phyloP scores from a whole-genome alignment of 208 protist species.

The Leptomonas seymouri region DNA sequence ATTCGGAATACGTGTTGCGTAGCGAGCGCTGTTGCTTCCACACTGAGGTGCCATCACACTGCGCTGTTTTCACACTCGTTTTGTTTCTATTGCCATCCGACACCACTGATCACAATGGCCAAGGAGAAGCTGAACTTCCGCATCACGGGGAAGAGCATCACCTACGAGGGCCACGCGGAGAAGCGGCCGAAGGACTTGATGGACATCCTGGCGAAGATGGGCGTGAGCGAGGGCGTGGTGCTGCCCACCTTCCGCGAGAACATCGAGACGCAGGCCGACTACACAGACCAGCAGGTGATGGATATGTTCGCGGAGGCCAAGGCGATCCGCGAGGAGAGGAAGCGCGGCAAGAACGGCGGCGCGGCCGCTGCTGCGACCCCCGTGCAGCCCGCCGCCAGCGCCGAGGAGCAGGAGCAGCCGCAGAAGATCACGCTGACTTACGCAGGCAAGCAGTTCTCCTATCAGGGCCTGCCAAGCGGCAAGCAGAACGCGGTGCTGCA shows the following conservation, averaged over 20 bases:
- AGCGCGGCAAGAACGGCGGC: constrained; percentile 5
- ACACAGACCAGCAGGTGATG: constrained; percentile 60
- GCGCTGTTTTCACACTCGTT: neutral
- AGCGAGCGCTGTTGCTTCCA: no score
- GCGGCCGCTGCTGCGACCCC: neutral
- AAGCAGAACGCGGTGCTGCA: constrained; percentile 75
- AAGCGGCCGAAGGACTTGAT: constrained; percentile 74
- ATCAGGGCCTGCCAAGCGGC: constrained; percentile 65
- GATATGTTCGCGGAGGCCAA: constrained; percentile 46
- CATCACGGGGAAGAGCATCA: constrained; percentile 59
- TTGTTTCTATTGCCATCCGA: neutral
- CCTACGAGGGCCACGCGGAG: constrained; percentile 73
- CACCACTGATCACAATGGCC: constrained; percentile 36
- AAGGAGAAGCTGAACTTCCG: constrained; percentile 79
- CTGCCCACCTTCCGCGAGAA: constrained; percentile 72
- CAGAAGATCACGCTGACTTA: constrained; percentile 71
- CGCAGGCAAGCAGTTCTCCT: constrained; percentile 73
- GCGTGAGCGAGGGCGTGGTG: constrained; percentile 43
- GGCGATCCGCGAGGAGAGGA: constrained; percentile 56
- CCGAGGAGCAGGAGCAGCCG: constrained; percentile 47
- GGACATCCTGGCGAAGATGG: constrained; percentile 80
- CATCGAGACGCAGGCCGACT: constrained; percentile 51
- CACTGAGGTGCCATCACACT: no score
- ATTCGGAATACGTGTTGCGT: no score
- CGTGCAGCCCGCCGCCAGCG: neutral